Base-by-base conservation (phyloP, 371 early-diverging fungal genomes). In the Umbelopsis sp. region DNA sequence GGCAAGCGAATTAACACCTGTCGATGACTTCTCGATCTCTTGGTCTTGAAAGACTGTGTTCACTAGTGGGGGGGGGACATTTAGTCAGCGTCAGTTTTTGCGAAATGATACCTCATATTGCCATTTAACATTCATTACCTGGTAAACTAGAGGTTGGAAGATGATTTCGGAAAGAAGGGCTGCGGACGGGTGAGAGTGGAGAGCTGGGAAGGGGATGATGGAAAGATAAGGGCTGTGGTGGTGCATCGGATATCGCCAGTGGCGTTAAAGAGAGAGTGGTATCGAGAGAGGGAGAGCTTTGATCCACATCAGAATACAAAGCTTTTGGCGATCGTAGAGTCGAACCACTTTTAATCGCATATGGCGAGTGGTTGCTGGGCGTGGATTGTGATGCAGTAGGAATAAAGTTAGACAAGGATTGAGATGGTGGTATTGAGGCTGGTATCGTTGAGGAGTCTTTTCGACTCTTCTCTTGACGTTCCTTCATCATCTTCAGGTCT, bases 361-460 rank as follows among this genome's bases (percentile, higher is more conserved):
- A 18, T 16, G 57, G 29, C 32, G 11, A 18, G 35, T 57, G 57
- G 57, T 57, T 57, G n/a, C 18, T 29, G 3, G 57, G 57, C 29
- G 57, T 57, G 14, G 57, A 57, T 57, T 57, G 57, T 1, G 57
- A 37, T 14, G 32, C 35, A 10, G 29, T 57, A 5, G 57, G 48
- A 48, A 48, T 16, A 48, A n/a, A 16, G 20, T 16, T 20, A n/a
- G 48, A 3, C 12, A 37, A 1, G 3, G 35, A 11, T 16, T 25
- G 11, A 14, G 57, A 5, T 57, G 57, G 35, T 32, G 37, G 37
- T 35, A 37, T 57, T 57, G 57, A 57, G 29, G 57, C 0, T 18
- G 57, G 29, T 57, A 35, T 57, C 32, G 57, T 16, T 5, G 75
- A 45, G 72, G 70, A n/a, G 69, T 81, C 75, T 66, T 79, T 72